Base-by-base conservation (phyloP, 202 grass and related monocot species). In the Hordeum pubiflorum region DNA sequence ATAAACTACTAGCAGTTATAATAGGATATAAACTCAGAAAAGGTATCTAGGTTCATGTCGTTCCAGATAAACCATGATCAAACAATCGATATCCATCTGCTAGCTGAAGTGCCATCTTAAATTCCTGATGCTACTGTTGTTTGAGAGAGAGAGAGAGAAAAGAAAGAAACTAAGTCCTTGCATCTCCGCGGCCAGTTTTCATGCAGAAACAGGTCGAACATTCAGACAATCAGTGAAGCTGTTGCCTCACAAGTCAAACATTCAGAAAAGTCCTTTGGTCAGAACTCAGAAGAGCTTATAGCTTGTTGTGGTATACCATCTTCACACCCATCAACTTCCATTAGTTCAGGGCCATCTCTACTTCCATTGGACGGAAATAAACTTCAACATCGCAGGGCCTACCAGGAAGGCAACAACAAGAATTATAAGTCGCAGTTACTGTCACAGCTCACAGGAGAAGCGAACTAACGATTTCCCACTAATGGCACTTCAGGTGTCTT, bases 221-320 rank as follows among this genome's bases (percentile, higher is more conserved):
- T 41, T 41, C 39, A 41, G 39, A 41, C 10, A 41, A 3, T 41
- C 91, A 84, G 82, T 85, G 79, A 72, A 88, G 80, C 82, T 46
- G 62, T 89, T 87, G 63, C 75, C 46, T 63, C 76, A 44, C 38
- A 84, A 71, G 70, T 77, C 67, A 97, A 86, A 78, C 88, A 92
- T 60, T 94, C 85, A 71, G 87, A 91, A 43, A 97, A 82, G 72
- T 85, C 94, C 67, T 83, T 41, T n/a, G n/a, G n/a, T n/a, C n/a
- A n/a, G n/a, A n/a, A n/a, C n/a, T 3, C 0, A 0, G 48, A 23
- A 94, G 81, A 89, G 72, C 68, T 78, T 75, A 92, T 86, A 75
- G 83, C 76, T 50, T 34, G 59, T 58, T 84, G 78, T 75, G 84
- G 62, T 72, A 12, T 10, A 0, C 79, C 79, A 60, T n/a, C 87